Evolutionary conservation across 805 yeast genomes (phyloP), one percentile per base, ranked within the genome.

Genomic region (Metschnikowia anglica): DNA sequence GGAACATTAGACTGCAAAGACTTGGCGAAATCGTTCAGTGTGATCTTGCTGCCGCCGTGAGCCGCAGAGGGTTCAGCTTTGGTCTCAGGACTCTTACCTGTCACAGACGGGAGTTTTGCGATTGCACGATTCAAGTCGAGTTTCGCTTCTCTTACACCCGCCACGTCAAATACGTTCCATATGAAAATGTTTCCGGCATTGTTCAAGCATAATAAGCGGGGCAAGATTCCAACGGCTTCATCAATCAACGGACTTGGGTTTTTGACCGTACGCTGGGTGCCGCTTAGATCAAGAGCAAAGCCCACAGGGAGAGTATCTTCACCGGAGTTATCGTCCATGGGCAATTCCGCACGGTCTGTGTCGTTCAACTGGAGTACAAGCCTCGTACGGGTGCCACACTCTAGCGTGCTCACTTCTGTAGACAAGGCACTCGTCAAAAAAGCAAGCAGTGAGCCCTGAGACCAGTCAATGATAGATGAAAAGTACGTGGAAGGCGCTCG

Each of bases 301-400:
- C 96, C 96, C 17, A 85, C 66, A 0, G 91, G 81, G 6, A 84
- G 74, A 11, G 85, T 76, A 53, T 88, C 95, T 38, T 76, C 82
- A 34, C 76, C 82, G 0, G 82, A 67, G 2, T 71, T 81, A 7
- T 79, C 82, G 55, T 78, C 79, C 52, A 87, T 67, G 1, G 96
- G 96, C 48, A 88, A 66, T 19, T 79, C 74, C 0, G 96, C 95
- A 37, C 85, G 72, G 53, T 79, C 80, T 3, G 81, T 69, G 55
- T 89, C 97, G 52, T 84, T 85, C 3, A 75, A 61, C 7, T 81
- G 81, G 23, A 65, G 65, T 1, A 83, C 54, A 2, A 55, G 32
- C 12, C 45, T 35, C 3, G 51, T 26, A 0, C 50, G 30, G 3
- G 37, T 34, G 4, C 51, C 53, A 10, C 55, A 34, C 18, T 44